Base-by-base conservation (phyloP, 441 rosid species). In the Jatropha multifida region DNA sequence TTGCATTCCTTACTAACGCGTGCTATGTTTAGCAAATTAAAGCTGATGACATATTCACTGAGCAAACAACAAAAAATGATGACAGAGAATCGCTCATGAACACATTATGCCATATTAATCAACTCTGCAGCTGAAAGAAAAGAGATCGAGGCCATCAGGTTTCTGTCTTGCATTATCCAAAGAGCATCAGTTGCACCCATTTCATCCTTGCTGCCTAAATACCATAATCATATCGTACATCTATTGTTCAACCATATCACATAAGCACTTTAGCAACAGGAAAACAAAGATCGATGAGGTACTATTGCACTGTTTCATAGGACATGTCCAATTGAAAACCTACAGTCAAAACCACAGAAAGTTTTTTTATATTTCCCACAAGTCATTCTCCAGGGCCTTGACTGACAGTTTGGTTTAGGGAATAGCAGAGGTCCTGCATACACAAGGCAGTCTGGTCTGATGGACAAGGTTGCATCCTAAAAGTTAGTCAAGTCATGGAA, bases 201-300 rank as follows among this genome's bases (percentile, higher is more conserved):
- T 70, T 17, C 18, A 4, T 13, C 15, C 64, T 37, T 23, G 38
- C 40, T 20, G 11, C 63, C 62, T 32, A 56, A 56, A 26, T 71
- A 41, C 41, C 66, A 64, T 2, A 2, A 68, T 17, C 41, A 70
- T 55, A 55, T 5, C 11, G 49, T n/a, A 41, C 49, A 40, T 7
- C 37, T 27, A 9, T 37, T 5, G 10, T 26, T 18, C 41, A 40
- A 51, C 4, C 46, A 15, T 55, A 40, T 17, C 7, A 37, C 3
- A 70, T 0, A n/a, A 55, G 52, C n/a, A 70, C 37, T 70, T n/a
- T 23, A 70, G 26, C 61, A 52, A 15, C 67, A 69, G 17, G 37
- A 32, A 69, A 10, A 69, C 23, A 54, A 9, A 44, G 40, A 66
- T 23, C 27, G 37, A 51, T 1, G 13, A 13, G 37, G 27, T 69